phyloP scores from a whole-genome alignment of 1,139 yeast genomes.

The Scheffersomyces segobiensis region DNA sequence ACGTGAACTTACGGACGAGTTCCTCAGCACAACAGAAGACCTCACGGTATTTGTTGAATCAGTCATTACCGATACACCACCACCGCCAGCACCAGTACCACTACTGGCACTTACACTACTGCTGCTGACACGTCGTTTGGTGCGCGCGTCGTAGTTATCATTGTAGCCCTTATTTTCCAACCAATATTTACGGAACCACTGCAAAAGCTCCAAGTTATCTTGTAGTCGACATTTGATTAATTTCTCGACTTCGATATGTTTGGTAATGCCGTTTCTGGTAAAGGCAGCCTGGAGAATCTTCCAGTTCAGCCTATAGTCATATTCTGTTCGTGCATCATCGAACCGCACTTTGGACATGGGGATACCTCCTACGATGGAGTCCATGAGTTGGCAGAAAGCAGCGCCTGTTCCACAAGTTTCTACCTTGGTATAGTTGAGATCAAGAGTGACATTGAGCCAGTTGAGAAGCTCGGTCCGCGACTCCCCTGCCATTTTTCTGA shows the following conservation, averaged over 20 bases:
- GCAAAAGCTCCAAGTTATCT: conserved; percentile 90
- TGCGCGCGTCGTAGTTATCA: conserved; percentile 64
- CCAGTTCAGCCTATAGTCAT: conserved; percentile 78
- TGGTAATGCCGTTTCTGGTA: conserved; percentile 66
- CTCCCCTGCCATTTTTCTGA: conserved; percentile 47
- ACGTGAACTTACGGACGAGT: not conserved
- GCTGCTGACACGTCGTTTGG: conserved; percentile 20
- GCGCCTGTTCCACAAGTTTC: conserved; percentile 98
- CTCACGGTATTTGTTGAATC: conserved; percentile 6
- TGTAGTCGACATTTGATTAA: conserved; percentile 87
- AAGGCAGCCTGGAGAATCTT: conserved; percentile 82
- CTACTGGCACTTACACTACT: conserved; percentile 5
- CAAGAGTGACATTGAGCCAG: conserved; percentile 79
- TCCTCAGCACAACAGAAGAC: not conserved
- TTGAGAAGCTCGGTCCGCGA: conserved; percentile 79
- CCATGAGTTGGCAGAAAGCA: conserved; percentile 89
- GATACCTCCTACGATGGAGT: conserved; percentile 77
- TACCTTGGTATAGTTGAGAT: conserved; percentile 67
- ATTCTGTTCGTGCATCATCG: conserved; percentile 62
- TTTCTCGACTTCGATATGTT: conserved; percentile 77
- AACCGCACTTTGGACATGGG: conserved; percentile 78
- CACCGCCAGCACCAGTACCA: conserved; percentile 7
- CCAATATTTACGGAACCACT: conserved; percentile 90
- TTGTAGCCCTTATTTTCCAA: conserved; percentile 63
- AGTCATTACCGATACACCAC: conserved; percentile 7